Conservation (phyloP, 371 early-diverging fungal genomes). For the Chytridiales sp. region DNA sequence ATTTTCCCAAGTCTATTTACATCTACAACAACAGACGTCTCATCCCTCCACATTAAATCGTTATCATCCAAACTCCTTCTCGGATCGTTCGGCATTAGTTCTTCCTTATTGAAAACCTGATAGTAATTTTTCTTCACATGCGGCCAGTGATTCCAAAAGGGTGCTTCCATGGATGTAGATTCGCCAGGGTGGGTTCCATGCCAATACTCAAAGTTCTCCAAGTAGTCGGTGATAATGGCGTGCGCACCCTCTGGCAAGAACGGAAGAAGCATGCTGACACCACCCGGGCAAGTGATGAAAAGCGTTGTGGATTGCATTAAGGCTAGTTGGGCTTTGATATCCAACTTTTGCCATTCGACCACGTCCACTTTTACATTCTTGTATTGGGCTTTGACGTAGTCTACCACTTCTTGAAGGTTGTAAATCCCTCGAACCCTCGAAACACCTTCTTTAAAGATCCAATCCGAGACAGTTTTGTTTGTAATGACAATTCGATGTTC, state of each 20-base stretch:
- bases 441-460: conserved; percentile 11
- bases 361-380: conserved; percentile 15
- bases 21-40: conserved; percentile 18
- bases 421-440: conserved; percentile 23
- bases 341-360: conserved; percentile 25
- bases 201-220: conserved; percentile 17
- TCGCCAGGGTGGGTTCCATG: conserved; percentile 18
- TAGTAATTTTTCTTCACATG: conserved; percentile 36
- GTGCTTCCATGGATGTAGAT: conserved; percentile 36
- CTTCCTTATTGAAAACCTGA: conserved; percentile 21
- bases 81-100: conserved; percentile 24
- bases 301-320: conserved; percentile 25
- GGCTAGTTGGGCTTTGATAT: conserved; percentile 25
- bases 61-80: conserved; percentile 19
- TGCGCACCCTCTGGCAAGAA: conserved; percentile 36
- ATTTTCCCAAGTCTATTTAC: conserved; percentile 12
- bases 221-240: conserved; percentile 38
- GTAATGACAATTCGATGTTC: conserved; percentile 32
- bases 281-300: conserved; percentile 34
- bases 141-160: conserved; percentile 40
- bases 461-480: conserved; percentile 29
- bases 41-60: conserved; percentile 28
- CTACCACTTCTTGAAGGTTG: conserved; percentile 27
- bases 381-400: conserved; percentile 6
- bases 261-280: conserved; percentile 35